Conservation (phyloP, 2,329 filamentous ascomycete genomes). For the Talaromyces verruculosus region DNA sequence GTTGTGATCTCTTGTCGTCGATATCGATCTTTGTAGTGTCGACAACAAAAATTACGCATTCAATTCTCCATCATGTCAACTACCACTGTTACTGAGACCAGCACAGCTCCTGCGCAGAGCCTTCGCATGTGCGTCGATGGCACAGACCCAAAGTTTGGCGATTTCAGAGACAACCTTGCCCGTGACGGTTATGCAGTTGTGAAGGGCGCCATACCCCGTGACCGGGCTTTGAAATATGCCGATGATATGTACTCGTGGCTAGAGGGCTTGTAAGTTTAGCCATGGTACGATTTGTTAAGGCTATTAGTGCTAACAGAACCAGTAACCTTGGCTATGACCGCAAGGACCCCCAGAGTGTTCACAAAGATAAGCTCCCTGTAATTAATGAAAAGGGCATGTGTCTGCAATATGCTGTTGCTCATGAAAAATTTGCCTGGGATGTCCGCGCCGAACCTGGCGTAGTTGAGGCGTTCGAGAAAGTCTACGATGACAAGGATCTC, state of each 20-base stretch:
- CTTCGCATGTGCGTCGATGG: background rate
- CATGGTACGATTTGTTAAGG: background rate
- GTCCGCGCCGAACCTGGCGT: slow-evolving; percentile 37
- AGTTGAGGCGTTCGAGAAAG: slow-evolving; percentile 40
- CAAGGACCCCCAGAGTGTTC: slow-evolving; percentile 24
- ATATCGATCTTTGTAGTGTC: background rate
- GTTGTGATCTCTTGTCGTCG: background rate
- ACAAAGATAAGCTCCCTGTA: slow-evolving; percentile 44
- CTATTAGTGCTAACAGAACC: background rate
- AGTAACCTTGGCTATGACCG: background rate
- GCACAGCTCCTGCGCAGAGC: background rate
- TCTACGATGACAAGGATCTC: slow-evolving; percentile 35
- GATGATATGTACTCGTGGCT: background rate
- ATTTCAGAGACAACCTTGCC: slow-evolving; percentile 46
- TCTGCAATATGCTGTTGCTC: slow-evolving; percentile 7
- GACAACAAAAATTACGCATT: background rate
- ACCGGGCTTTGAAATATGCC: background rate
- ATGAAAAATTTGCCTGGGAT: slow-evolving; percentile 34
- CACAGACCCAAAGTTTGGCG: slow-evolving; percentile 26
- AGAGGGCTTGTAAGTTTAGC: background rate
- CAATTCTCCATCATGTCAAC: background rate
- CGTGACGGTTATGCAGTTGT: slow-evolving; percentile 26
- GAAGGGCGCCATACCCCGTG: background rate
- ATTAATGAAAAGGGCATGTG: slow-evolving; percentile 42
- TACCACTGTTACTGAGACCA: background rate